phyloP scores from a whole-genome alignment of 768 basidiomycete genomes.

The Arthromyces matolae region DNA sequence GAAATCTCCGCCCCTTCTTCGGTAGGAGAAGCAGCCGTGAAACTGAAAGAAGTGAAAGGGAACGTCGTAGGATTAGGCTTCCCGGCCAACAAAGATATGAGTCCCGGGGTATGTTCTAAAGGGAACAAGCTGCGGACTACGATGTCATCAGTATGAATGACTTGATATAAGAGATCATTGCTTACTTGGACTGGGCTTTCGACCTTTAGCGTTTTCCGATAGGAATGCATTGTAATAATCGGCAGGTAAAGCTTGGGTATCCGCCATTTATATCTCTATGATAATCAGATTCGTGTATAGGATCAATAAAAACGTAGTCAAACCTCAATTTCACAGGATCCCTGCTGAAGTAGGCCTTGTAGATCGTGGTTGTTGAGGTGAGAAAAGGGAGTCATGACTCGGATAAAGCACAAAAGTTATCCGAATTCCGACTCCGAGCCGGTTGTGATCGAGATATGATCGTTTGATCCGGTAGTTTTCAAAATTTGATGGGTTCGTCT shows the following conservation, averaged over 20 bases:
- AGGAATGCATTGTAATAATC: conserved; percentile 58
- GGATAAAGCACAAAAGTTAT: neutral
- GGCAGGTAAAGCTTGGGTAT: conserved; percentile 39
- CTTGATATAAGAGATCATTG: neutral
- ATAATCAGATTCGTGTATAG: neutral
- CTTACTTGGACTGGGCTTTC: conserved; percentile 64
- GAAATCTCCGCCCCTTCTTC: conserved; percentile 37
- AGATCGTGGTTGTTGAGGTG: neutral
- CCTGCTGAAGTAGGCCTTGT: neutral
- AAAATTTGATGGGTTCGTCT: too few species aligned
- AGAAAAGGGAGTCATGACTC: neutral
- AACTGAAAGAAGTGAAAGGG: conserved; percentile 80
- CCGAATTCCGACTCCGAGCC: too few species aligned
- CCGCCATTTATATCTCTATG: neutral
- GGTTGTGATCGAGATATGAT: too few species aligned
- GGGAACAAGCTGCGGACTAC: conserved; percentile 70
- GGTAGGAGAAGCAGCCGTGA: conserved; percentile 52
- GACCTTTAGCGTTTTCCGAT: conserved; percentile 56
- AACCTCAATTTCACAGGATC: neutral
- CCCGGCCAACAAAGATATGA: conserved; percentile 83
- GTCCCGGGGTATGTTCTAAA: conserved; percentile 71
- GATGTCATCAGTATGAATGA: neutral
- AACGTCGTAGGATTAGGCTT: conserved; percentile 91
- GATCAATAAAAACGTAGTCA: neutral
- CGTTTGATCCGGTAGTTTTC: too few species aligned